Conservation (phyloP, 225 moss, liverwort and hornwort species). For the Ulota crispa region DNA sequence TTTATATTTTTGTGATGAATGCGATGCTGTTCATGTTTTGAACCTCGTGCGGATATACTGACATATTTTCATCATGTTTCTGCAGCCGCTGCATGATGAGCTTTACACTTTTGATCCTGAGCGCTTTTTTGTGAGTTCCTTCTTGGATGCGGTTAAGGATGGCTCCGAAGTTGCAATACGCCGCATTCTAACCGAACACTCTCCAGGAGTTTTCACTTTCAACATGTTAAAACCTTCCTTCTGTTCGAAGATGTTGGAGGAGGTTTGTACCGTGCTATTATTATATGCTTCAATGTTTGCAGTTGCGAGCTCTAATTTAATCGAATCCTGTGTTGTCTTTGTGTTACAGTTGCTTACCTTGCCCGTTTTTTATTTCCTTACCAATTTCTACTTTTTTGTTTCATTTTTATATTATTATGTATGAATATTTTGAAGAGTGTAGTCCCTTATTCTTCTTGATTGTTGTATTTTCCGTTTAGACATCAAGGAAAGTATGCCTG, state of each 20-base stretch:
- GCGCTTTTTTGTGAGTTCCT: slow-evolving; percentile 82
- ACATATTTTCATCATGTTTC: not conserved
- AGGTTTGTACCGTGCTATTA: slow-evolving; percentile 49
- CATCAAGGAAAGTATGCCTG: not conserved
- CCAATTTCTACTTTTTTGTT: not conserved
- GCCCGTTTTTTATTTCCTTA: not conserved
- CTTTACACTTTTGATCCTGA: slow-evolving; percentile 96
- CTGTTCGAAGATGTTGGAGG: slow-evolving; percentile 93
- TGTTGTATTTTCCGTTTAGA: not conserved
- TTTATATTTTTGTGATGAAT: not conserved
- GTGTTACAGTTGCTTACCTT: not conserved
- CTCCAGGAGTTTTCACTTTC: slow-evolving; percentile 97
- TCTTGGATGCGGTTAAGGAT: slow-evolving; percentile 90
- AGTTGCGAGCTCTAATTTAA: not conserved
- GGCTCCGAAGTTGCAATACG: slow-evolving; percentile 83
- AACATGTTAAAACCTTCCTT: slow-evolving; percentile 94
- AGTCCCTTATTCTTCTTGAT: not conserved
- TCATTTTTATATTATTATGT: not conserved
- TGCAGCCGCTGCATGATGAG: slow-evolving; percentile 88
- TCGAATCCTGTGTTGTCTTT: not conserved
- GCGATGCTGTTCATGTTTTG: not conserved
- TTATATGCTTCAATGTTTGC: not conserved
- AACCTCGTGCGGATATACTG: not conserved
- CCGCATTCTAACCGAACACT: slow-evolving; percentile 90
- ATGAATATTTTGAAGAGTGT: not conserved